Conservation (phyloP, 192 early-diverging fungal species). For the Paraglomus brasilianum region DNA sequence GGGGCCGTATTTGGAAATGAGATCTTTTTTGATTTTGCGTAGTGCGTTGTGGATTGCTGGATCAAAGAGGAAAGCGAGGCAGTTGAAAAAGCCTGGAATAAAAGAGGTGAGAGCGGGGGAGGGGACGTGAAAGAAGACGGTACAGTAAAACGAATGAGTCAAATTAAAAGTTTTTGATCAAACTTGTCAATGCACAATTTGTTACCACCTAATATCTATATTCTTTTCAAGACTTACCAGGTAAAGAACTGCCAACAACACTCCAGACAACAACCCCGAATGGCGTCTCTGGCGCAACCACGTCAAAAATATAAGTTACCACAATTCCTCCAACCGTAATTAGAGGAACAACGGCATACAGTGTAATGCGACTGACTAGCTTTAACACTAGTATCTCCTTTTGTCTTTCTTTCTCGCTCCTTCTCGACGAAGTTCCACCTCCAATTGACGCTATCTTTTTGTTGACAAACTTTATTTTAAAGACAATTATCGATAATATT, state of each 20-base stretch:
- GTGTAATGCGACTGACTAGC: slow-evolving; percentile 15
- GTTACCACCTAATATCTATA: too few relatives aligned
- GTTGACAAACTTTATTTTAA: slow-evolving; percentile 14
- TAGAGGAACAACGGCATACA: slow-evolving; percentile 17
- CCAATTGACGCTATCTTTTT: slow-evolving; percentile 9
- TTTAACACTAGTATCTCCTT: slow-evolving; percentile 13
- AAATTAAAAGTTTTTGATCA: too few relatives aligned
- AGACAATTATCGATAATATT: background rate
- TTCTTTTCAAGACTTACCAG: background rate
- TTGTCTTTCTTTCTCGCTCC: background rate
- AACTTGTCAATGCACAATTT: too few relatives aligned
- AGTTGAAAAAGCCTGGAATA: slow-evolving; percentile 11
- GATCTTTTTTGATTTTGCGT: slow-evolving; percentile 20
- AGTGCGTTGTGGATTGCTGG: slow-evolving; percentile 24
- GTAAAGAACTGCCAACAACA: slow-evolving; percentile 1
- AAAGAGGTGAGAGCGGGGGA: too few relatives aligned
- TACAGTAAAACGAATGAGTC: too few relatives aligned
- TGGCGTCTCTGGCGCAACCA: background rate
- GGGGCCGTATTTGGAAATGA: slow-evolving; percentile 13
- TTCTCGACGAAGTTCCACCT: background rate
- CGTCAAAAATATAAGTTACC: background rate
- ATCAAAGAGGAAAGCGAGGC: slow-evolving; percentile 20
- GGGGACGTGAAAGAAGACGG: too few relatives aligned
- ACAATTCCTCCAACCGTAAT: slow-evolving; percentile 16
- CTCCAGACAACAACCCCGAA: background rate